Conservation (phyloP, 257 asterid species). For the Verbena officinalis region DNA sequence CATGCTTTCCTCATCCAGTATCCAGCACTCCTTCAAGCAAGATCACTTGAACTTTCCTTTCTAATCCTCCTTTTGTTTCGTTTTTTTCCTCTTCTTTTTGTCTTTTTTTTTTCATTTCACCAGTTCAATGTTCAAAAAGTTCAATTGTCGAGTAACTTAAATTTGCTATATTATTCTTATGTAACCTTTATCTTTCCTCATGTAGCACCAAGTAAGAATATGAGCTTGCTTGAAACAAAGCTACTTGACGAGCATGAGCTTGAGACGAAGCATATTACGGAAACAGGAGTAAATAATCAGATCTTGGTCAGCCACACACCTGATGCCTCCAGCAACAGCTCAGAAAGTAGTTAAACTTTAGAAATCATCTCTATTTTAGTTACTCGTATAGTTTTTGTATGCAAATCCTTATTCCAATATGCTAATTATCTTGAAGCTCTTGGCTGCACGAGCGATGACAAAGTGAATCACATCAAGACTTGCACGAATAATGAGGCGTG, state of each 20-base stretch:
- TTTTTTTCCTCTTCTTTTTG: too few relatives aligned
- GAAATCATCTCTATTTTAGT: too few relatives aligned
- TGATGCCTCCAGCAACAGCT: too few relatives aligned
- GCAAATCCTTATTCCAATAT: too few relatives aligned
- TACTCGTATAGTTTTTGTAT: too few relatives aligned
- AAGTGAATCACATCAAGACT: constrained; percentile 14
- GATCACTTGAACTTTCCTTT: constrained; percentile 17
- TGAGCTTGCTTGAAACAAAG: constrained; percentile 1
- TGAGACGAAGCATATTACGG: background rate
- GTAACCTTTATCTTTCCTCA: background rate
- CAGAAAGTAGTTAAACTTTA: too few relatives aligned
- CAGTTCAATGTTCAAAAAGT: too few relatives aligned
- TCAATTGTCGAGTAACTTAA: background rate
- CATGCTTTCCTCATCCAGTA: constrained; percentile 10
- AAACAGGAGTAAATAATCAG: too few relatives aligned
- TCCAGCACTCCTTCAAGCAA: constrained; percentile 33
- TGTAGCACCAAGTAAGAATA: constrained; percentile 27
- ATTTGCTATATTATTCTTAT: background rate
- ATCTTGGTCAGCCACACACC: too few relatives aligned
- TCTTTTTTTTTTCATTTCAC: too few relatives aligned
- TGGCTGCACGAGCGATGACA: too few relatives aligned
- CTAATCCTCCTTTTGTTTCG: background rate
- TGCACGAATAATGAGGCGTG: constrained; percentile 22
- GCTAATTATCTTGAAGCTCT: too few relatives aligned
- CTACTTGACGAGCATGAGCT: constrained; percentile 22